Evolutionary conservation across 805 yeast genomes (phyloP), one percentile per base, ranked within the genome.

Genomic region (Yamadazyma takamatsuzukensis): DNA sequence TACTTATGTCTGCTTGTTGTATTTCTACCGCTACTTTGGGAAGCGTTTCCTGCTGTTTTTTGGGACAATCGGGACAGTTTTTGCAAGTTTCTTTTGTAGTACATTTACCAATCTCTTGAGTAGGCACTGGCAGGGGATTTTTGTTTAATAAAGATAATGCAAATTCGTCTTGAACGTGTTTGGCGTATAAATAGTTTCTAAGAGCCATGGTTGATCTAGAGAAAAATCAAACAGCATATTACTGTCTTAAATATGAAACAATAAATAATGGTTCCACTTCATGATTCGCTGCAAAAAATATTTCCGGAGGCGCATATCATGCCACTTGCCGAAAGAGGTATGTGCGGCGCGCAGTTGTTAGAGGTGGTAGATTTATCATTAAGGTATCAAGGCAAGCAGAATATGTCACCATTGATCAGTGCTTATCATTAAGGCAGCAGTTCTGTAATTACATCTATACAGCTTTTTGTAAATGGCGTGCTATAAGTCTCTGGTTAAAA

Each of bases 131-230:
- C 13, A 16, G 29, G 7, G 17, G 27, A 16, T 28, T 15, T 15
- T 38, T 33, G 19, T 33, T 30, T 32, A 34, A 33, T 22, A 37
- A 25, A 18, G 23, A 18, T 9, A 36, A 4, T 10, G 39, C 33
- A 29, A 39, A 32, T n/a, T 45, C 35, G 33, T 45, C 51, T 39
- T 40, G 39, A 27, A 39, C 49, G 39, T 64, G 68, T 33, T 64
- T 64, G 6, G 70, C 67, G 38, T 64, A 64, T 29, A 64, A 38
- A 40, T 64, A 64, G 39, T 64, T 58, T 49, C 68, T 56, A 30
- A 64, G 53, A n/a, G 68, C 70, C 70, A 64, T 63, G 21, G 18
- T 21, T 17, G 24, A n/a, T 15, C 18, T 27, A n/a, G 26, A 12
- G 18, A 18, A 23, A 22, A 12, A 23, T 22, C n/a, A n/a, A n/a